Base-by-base conservation (phyloP, 164 flowering plant species). In the Protea cynaroides region DNA sequence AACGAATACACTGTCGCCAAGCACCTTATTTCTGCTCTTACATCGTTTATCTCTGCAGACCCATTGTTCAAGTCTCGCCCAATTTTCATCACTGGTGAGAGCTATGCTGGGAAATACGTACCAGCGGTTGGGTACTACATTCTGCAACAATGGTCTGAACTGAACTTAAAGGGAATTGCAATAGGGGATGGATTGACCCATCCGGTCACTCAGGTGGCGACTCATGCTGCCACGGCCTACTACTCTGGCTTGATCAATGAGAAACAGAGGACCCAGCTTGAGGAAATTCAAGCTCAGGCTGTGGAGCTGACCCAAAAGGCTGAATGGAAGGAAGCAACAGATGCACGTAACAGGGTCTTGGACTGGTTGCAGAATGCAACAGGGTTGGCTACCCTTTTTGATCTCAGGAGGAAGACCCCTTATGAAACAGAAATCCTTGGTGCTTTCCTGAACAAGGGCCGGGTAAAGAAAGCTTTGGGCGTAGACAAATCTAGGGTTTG, bases 21-120 rank as follows among this genome's bases (percentile, higher is more conserved):
- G 49, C 95, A 90, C 67, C 86, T 88, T 0, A 80, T 73, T 37
- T 49, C 54, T 14, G 90, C 90, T 1, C 75, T 91, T 25, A 59
- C 13, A 1, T 22, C 64, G 37, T 86, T 91, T 46, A 17, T 82
- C 3, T 58, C 69, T 1, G 22, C 63, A 18, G 75, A 85, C 59
- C 74, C 82, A 0, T 29, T 36, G 25, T 87, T 85, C 57, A 73
- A 68, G 24, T 62, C 80, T 17, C 79, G 96, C 5, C 93, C 97
- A 0, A 71, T 90, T 69, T 88, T 85, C 54, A 56, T 88, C 14
- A 83, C 90, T 0, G 92, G 97, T 0, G 93, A 88, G 74, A 91
- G 95, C 63, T 88, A 91, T 69, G 95, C 87, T 0, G 97, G 95
- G 29, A 88, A 91, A 66, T 91, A 82, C 65, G 81, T 88, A 21